Percentiles rank a stretch among this genome's conserved stretches.
Evolutionary conservation across 2,329 filamentous ascomycete species (phyloP).

Genomic region (Aspergillus floridensis): DNA sequence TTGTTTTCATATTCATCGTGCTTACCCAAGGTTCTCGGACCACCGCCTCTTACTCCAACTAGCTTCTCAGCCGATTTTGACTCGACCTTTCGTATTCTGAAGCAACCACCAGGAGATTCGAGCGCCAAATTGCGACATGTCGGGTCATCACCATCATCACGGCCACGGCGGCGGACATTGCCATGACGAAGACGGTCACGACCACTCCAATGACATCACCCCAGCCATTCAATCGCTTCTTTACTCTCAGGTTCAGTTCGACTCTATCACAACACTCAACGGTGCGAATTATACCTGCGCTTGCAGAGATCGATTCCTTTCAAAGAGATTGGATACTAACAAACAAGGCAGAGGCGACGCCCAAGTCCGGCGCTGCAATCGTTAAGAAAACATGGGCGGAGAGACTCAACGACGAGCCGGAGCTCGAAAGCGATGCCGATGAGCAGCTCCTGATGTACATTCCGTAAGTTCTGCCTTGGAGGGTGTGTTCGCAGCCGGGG

Average conservation of each 20-base stretch:
- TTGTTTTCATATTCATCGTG: background rate
- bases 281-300: constrained; percentile 37
- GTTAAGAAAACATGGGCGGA: constrained; percentile 91
- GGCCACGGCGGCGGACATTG: constrained; percentile 46
- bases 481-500: background rate
- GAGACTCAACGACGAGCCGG: constrained; percentile 66
- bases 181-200: constrained; percentile 62
- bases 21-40: background rate
- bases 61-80: background rate
- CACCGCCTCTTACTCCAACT: background rate
- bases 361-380: constrained; percentile 68
- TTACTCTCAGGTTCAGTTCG: constrained; percentile 89
- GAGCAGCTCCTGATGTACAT: constrained; percentile 92
- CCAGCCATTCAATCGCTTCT: constrained; percentile 87
- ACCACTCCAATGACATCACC: constrained; percentile 88
- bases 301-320: background rate
- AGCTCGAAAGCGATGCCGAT: constrained; percentile 81
- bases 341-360: constrained; percentile 50
- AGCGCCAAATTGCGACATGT: constrained; percentile 23
- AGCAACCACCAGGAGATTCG: background rate
- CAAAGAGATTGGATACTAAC: constrained; percentile 1
- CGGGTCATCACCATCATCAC: constrained; percentile 38
- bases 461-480: constrained; percentile 59
- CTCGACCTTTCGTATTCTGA: background rate
- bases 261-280: constrained; percentile 79